Conservation (phyloP, 2,329 filamentous ascomycete species). For the Rhinocladiella similis region DNA sequence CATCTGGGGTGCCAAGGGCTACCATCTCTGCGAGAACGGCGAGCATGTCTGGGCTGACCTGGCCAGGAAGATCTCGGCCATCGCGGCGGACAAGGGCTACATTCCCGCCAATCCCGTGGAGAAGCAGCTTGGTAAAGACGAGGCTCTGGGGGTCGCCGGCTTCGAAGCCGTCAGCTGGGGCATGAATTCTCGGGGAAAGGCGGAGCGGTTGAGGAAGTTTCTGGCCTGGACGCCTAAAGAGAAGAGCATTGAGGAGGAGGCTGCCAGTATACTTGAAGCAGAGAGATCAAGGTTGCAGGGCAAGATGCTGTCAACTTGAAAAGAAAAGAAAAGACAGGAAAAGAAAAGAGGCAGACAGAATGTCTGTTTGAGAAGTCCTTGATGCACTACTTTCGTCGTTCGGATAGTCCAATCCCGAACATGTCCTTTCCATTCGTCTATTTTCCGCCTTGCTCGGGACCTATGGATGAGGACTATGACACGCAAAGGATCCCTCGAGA, state of each 20-base stretch:
- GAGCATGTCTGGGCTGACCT: constrained; percentile 65
- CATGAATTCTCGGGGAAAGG: constrained; percentile 58
- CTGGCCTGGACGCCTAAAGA: constrained; percentile 59
- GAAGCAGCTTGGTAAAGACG: constrained; percentile 40
- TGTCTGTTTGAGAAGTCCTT: too few relatives aligned
- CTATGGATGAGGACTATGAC: too few relatives aligned
- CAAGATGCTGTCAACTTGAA: neutral
- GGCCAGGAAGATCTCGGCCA: constrained; percentile 55
- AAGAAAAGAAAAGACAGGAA: too few relatives aligned
- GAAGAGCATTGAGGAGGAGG: constrained; percentile 52
- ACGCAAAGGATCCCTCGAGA: too few relatives aligned
- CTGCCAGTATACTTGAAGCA: constrained; percentile 54
- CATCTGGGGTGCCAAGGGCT: constrained; percentile 47
- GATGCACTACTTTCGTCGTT: too few relatives aligned
- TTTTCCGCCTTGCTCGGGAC: too few relatives aligned
- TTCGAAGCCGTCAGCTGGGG: constrained; percentile 56
- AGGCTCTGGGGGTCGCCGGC: constrained; percentile 50
- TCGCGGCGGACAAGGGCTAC: constrained; percentile 55
- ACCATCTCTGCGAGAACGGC: constrained; percentile 67
- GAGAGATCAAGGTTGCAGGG: constrained; percentile 33
- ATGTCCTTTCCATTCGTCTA: too few relatives aligned
- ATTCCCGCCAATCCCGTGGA: constrained; percentile 43
- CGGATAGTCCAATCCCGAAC: too few relatives aligned
- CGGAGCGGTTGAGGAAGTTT: constrained; percentile 55
- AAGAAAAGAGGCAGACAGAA: too few relatives aligned